phyloP scores from a whole-genome alignment of 73 alveolate genomes.

The Tetrahymena elliotti region DNA sequence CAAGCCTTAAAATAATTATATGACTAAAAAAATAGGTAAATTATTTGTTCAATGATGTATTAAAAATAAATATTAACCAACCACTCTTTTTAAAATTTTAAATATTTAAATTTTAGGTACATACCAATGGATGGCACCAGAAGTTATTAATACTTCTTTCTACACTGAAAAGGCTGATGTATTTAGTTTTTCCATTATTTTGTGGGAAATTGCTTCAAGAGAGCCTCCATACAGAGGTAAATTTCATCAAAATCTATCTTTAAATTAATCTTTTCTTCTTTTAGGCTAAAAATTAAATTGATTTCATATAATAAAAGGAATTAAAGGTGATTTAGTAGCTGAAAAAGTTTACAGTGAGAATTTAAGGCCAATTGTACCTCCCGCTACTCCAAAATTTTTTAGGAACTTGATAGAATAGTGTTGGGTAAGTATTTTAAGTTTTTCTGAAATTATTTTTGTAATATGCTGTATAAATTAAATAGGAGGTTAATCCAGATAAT shows the following conservation, averaged over 20 bases:
- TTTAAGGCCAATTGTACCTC: constrained; percentile 84
- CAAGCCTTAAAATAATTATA: constrained; percentile 62
- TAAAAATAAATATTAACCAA: no score
- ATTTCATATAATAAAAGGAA: constrained; percentile 38
- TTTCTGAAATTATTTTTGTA: no score
- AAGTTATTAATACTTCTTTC: constrained; percentile 87
- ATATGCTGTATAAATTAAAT: neutral
- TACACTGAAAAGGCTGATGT: constrained; percentile 98
- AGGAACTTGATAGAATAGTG: constrained; percentile 75
- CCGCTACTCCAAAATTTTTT: constrained; percentile 88
- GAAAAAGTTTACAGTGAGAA: constrained; percentile 86
- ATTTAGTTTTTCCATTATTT: constrained; percentile 92
- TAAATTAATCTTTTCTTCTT: neutral
- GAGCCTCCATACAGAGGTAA: constrained; percentile 90
- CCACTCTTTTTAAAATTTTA: no score
- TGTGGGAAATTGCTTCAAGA: constrained; percentile 97
- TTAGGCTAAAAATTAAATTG: neutral
- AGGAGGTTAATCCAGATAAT: constrained; percentile 68
- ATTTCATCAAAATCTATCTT: neutral
- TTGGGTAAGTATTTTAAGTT: constrained; percentile 69
- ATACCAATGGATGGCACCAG: constrained; percentile 99
- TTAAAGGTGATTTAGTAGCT: constrained; percentile 87
- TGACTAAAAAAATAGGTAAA: constrained; percentile 93
- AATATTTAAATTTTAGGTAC: constrained; percentile 54
- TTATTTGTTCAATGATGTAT: neutral